Conservation (phyloP, 2,329 filamentous ascomycete species). For the Corniculantispora saksenae region DNA sequence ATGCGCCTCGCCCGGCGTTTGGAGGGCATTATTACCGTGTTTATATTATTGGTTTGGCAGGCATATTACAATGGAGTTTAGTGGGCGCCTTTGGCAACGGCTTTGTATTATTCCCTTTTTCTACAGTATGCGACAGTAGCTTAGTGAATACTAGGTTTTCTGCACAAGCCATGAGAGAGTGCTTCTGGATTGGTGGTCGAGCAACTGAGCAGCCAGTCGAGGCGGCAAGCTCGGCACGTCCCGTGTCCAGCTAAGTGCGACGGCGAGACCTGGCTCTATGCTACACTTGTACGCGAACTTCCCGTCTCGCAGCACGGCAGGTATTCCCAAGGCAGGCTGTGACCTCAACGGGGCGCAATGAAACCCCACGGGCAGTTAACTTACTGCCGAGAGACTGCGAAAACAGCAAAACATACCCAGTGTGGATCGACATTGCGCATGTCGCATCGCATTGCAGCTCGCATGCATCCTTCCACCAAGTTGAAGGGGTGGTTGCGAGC, state of each 20-base stretch:
- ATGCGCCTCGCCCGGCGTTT: slow-evolving; percentile 7
- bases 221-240: slow-evolving; percentile 6
- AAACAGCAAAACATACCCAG: neutral
- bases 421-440: neutral
- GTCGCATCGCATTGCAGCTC: neutral
- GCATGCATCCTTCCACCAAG: neutral
- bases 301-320: too few relatives aligned
- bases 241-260: neutral
- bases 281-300: neutral
- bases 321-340: too few relatives aligned
- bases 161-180: neutral
- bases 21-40: neutral
- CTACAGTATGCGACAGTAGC: neutral
- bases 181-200: neutral
- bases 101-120: neutral
- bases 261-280: neutral
- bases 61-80: slow-evolving; percentile 7
- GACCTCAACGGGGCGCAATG: neutral
- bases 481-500: too few relatives aligned
- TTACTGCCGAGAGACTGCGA: neutral
- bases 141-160: neutral
- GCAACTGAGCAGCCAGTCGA: neutral
- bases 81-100: neutral
- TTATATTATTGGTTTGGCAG: neutral
- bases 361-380: neutral